phyloP scores from a whole-genome alignment of 228 moss, liverwort and hornwort species.

The Sphagnum fallax region DNA sequence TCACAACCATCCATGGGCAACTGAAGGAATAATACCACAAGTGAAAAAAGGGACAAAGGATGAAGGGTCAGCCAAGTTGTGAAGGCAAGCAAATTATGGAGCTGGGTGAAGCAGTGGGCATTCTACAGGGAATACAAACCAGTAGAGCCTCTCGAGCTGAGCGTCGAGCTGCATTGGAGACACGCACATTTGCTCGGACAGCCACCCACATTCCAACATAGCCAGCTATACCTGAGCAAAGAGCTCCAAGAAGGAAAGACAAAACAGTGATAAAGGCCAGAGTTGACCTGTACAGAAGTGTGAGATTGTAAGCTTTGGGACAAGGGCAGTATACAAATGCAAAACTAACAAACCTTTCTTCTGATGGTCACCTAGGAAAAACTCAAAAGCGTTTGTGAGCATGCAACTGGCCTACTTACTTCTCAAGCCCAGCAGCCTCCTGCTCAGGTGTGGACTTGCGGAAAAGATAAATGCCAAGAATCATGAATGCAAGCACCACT shows the following conservation, averaged over 20 bases:
- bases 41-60: too few species aligned
- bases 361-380: too few species aligned
- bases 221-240: slow-evolving; percentile 95
- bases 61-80: too few species aligned
- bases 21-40: too few species aligned
- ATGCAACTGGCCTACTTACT: slow-evolving; percentile 27
- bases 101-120: too few species aligned
- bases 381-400: too few species aligned
- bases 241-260: slow-evolving; percentile 87
- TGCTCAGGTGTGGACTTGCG: slow-evolving; percentile 88
- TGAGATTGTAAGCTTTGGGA: too few species aligned
- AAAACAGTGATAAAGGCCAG: slow-evolving; percentile 85
- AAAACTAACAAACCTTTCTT: too few species aligned
- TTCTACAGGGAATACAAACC: slow-evolving; percentile 30
- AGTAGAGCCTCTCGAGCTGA: slow-evolving; percentile 89
- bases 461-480: slow-evolving; percentile 80
- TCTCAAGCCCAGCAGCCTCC: slow-evolving; percentile 87
- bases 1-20: too few species aligned
- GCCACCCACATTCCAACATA: slow-evolving; percentile 99
- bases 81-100: too few species aligned
- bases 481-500: slow-evolving; percentile 67
- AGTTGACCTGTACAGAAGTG: slow-evolving; percentile 44
- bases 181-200: slow-evolving; percentile 95
- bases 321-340: too few species aligned
- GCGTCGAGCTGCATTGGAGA: slow-evolving; percentile 89